Percentiles rank a stretch among this genome's conserved stretches.
Conservation (phyloP, 1,284 basidiomycete genomes). For the Pulchroboletus neoregius region DNA sequence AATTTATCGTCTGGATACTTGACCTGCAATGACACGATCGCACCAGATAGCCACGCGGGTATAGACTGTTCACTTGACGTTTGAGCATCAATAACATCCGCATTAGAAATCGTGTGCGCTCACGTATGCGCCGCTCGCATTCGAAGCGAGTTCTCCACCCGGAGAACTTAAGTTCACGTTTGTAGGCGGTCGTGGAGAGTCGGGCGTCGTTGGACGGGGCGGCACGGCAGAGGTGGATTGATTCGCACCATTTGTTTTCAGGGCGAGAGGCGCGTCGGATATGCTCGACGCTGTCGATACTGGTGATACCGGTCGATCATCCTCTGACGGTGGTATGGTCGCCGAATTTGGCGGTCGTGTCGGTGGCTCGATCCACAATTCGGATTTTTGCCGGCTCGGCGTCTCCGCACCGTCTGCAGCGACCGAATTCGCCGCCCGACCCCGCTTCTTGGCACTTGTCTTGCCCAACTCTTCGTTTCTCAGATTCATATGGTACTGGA, state of each 20-base stretch:
- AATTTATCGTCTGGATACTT: conserved; percentile 84
- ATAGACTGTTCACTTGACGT: conserved; percentile 40
- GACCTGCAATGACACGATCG: conserved; percentile 61
- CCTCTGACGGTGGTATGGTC: conserved; percentile 36
- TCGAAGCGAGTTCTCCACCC: conserved; percentile 11
- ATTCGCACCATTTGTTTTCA: conserved; percentile 49
- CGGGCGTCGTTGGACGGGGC: conserved; percentile 27
- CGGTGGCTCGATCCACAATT: conserved; percentile 40
- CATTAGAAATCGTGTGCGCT: conserved; percentile 20
- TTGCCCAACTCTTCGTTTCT: conserved; percentile 56
- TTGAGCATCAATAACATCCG: conserved; percentile 36
- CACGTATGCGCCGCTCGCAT: conserved; percentile 26
- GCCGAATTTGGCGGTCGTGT: conserved; percentile 37
- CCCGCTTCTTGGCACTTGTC: conserved; percentile 50
- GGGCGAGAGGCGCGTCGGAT: conserved; percentile 63
- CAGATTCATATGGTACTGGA: conserved; percentile 60
- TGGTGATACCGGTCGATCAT: conserved; percentile 58
- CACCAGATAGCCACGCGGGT: conserved; percentile 69
- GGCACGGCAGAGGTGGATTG: conserved; percentile 21
- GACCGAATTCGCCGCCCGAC: conserved; percentile 45
- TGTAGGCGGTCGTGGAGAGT: conserved; percentile 22
- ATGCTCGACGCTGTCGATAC: conserved; percentile 65
- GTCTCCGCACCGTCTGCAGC: conserved; percentile 53
- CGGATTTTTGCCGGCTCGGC: conserved; percentile 44
- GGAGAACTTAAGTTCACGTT: conserved; percentile 20